Conservation (phyloP, 345 rosid species). For the Salix viminalis region DNA sequence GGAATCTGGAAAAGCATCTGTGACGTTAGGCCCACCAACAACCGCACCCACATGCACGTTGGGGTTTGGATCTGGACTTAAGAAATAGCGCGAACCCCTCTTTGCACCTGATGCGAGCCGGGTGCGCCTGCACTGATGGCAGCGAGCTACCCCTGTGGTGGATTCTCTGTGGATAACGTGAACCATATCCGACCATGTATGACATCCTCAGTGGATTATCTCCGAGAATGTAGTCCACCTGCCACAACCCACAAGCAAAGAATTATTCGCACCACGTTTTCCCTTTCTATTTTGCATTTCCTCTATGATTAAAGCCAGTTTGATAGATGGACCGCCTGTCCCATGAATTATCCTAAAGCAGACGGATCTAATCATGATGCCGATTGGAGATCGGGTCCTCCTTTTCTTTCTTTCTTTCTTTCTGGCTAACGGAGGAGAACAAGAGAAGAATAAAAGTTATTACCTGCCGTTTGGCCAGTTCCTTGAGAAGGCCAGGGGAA, state of each 20-base stretch:
- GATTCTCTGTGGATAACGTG: constrained; percentile 26
- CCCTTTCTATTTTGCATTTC: background rate
- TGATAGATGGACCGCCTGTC: background rate
- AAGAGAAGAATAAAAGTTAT: background rate
- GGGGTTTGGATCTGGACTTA: constrained; percentile 30
- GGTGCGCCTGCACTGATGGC: constrained; percentile 28
- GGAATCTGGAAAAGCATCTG: constrained; percentile 32
- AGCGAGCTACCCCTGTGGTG: constrained; percentile 34
- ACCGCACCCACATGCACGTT: constrained; percentile 31
- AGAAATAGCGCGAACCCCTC: constrained; percentile 23
- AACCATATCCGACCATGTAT: constrained; percentile 35
- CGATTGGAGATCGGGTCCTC: background rate
- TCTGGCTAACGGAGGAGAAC: background rate
- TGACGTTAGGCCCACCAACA: constrained; percentile 32
- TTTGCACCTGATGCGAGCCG: constrained; percentile 26
- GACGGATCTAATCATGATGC: background rate
- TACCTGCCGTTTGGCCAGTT: constrained; percentile 34
- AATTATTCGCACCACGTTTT: background rate
- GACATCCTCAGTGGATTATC: constrained; percentile 35
- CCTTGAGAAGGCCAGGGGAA: constrained; percentile 28
- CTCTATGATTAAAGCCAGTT: background rate
- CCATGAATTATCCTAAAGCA: background rate
- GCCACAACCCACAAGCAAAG: background rate
- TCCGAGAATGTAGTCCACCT: constrained; percentile 38
- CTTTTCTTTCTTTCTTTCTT: background rate